Percentiles rank a stretch among this genome's conserved stretches.
Evolutionary conservation across 2,329 filamentous ascomycete genomes (phyloP).

Genomic region (Diaporthe caulivora): DNA sequence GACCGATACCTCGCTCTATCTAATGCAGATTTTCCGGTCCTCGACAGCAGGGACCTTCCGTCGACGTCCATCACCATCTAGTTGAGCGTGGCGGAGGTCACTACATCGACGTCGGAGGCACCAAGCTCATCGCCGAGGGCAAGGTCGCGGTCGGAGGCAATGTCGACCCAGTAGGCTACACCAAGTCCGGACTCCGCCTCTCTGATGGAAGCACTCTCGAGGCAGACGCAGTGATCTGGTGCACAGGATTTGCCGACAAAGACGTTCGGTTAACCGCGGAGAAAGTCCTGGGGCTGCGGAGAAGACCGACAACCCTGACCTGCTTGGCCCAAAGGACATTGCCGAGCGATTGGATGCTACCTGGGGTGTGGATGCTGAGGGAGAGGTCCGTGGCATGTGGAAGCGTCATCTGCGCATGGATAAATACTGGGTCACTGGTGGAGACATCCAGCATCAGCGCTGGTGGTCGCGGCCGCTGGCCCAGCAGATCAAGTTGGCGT

Average conservation of each 20-base stretch:
- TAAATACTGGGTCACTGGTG: conserved; percentile 52
- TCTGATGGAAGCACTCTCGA: conserved; percentile 50
- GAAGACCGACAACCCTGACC: background rate
- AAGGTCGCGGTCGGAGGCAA: conserved; percentile 47
- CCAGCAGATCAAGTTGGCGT: conserved; percentile 50
- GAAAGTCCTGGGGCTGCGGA: conserved; percentile 45
- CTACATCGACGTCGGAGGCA: conserved; percentile 53
- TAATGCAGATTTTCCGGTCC: conserved; percentile 51
- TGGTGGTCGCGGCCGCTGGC: conserved; percentile 50
- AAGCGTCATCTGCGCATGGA: conserved; percentile 49
- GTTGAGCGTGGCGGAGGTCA: conserved; percentile 54
- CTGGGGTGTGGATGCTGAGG: conserved; percentile 56
- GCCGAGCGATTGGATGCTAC: conserved; percentile 51
- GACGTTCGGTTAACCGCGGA: conserved; percentile 46
- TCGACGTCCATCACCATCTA: conserved; percentile 47
- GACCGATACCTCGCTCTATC: conserved; percentile 50
- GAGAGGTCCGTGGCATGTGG: conserved; percentile 56
- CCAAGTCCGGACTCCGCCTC: conserved; percentile 48
- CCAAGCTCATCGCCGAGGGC: conserved; percentile 49
- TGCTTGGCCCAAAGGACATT: conserved; percentile 46
- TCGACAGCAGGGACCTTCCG: conserved; percentile 48
- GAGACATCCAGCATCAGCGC: conserved; percentile 49
- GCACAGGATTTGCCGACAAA: conserved; percentile 52
- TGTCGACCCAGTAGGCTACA: conserved; percentile 49
- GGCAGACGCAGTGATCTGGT: conserved; percentile 54